phyloP scores from a whole-genome alignment of 202 grass and related monocot species.

The Saccharum hybrid region DNA sequence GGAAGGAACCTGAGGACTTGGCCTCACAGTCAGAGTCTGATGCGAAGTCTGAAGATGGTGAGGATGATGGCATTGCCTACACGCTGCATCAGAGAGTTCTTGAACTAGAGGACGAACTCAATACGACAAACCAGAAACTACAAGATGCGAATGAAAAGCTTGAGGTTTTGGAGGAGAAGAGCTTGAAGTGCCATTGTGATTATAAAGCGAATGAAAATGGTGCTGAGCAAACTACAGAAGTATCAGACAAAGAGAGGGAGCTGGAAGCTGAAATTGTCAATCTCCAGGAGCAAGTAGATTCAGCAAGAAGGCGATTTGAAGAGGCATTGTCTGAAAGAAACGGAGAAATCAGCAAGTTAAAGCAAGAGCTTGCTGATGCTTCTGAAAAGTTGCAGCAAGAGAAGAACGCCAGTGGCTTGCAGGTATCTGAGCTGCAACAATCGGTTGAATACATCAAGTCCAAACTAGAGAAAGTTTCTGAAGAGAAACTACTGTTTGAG shows the following conservation, averaged over 20 bases:
- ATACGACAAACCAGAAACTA: conserved; percentile 46
- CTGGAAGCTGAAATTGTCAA: conserved; percentile 55
- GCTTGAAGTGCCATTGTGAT: conserved; percentile 44
- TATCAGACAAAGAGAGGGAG: conserved; percentile 8
- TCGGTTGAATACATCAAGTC: conserved; percentile 38
- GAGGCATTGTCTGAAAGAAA: conserved; percentile 49
- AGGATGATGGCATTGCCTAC: conserved; percentile 62
- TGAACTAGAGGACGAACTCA: conserved; percentile 82
- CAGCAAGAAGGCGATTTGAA: conserved; percentile 34
- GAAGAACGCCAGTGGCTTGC: conserved; percentile 40
- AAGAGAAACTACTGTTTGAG: conserved; percentile 55
- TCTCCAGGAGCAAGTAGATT: conserved; percentile 60
- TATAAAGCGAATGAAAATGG: conserved; percentile 45
- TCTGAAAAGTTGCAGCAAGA: conserved; percentile 58
- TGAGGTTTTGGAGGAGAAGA: conserved; percentile 57
- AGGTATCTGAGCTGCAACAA: conserved; percentile 50
- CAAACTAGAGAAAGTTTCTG: conserved; percentile 51
- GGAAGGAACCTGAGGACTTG: conserved; percentile 57
- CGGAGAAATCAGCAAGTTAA: conserved; percentile 56
- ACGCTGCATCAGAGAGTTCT: conserved; percentile 65
- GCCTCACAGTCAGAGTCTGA: conserved; percentile 72
- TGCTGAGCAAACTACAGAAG: conserved; percentile 1
- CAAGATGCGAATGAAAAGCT: conserved; percentile 42
- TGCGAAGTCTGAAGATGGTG: conserved; percentile 64
- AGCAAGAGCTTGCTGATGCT: conserved; percentile 52